Conservation (phyloP, 2,329 filamentous ascomycete genomes). For the Lachnellula arida region DNA sequence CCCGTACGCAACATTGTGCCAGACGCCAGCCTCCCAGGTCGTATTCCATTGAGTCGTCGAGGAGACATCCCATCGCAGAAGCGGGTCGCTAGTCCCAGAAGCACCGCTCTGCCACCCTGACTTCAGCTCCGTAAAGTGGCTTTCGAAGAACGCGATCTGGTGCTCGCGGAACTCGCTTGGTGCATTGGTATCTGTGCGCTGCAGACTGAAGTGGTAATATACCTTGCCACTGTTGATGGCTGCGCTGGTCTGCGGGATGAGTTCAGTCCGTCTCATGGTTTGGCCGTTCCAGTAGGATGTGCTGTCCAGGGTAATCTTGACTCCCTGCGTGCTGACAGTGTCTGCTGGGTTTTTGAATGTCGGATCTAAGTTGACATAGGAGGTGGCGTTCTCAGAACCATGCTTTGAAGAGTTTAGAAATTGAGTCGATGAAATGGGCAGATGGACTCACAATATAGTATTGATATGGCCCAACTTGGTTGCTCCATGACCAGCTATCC, state of each 20-base stretch:
- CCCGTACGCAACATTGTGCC: slow-evolving; percentile 70
- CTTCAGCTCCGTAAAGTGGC: slow-evolving; percentile 72
- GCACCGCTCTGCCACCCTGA: slow-evolving; percentile 57
- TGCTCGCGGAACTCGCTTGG: slow-evolving; percentile 60
- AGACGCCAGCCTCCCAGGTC: slow-evolving; percentile 55
- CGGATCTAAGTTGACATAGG: slow-evolving; percentile 42
- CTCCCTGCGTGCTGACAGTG: slow-evolving; percentile 53
- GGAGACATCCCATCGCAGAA: slow-evolving; percentile 61
- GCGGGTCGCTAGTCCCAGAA: slow-evolving; percentile 38
- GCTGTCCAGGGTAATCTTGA: slow-evolving; percentile 58
- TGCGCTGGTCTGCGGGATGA: slow-evolving; percentile 65
- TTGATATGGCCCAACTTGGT: slow-evolving; percentile 63
- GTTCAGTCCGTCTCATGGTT: slow-evolving; percentile 65
- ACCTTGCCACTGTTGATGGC: slow-evolving; percentile 62
- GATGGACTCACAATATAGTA: slow-evolving; percentile 53
- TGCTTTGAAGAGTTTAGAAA: slow-evolving; percentile 36
- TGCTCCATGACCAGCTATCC: slow-evolving; percentile 58
- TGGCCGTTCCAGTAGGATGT: slow-evolving; percentile 67
- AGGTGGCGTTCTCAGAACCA: slow-evolving; percentile 41
- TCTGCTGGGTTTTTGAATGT: slow-evolving; percentile 48
- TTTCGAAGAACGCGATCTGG: slow-evolving; percentile 59
- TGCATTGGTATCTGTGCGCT: slow-evolving; percentile 53
- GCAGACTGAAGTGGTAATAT: slow-evolving; percentile 69
- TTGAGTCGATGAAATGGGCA: background rate
- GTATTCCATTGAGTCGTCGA: slow-evolving; percentile 57